These are phyloP conservation scores for Sanghuangporus weigelae DNA, from an alignment of 1,284 basidiomycete genomes.

Conservation along the genomic window DNA sequence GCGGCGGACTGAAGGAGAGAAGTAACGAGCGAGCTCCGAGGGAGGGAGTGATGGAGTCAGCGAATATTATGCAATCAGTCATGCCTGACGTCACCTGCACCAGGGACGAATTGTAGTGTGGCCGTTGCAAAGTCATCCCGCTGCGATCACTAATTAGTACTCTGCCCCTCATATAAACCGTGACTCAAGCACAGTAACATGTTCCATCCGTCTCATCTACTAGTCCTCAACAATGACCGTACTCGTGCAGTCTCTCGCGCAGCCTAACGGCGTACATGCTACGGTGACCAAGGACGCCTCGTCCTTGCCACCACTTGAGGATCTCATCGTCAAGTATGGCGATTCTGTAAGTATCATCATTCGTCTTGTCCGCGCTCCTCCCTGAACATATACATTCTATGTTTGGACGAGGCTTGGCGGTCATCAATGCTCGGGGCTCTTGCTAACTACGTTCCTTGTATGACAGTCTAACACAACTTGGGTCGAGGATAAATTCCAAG, in stretches of 20 bases:
- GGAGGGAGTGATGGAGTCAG: not conserved
- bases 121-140: not conserved
- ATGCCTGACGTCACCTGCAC: not conserved
- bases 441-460: not conserved
- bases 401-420: not conserved
- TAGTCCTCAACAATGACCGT: not conserved
- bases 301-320: conserved; percentile 6
- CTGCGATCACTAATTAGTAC: not conserved
- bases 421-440: not conserved
- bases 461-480: conserved; percentile 43
- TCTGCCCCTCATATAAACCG: not conserved
- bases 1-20: not conserved
- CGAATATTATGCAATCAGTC: not conserved
- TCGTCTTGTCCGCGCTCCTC: not conserved
- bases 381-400: not conserved
- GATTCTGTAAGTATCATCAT: conserved; percentile 30
- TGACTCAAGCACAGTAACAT: not conserved
- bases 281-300: not conserved
- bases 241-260: not conserved
- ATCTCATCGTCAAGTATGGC: conserved; percentile 50
- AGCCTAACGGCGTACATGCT: not conserved
- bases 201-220: not conserved
- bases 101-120: too few relatives aligned
- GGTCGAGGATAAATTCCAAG: conserved; percentile 48
- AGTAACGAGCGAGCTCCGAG: not conserved